Evolutionary conservation across 169 alveolate species (phyloP), one percentile per base, ranked within the genome.

Genomic region (Cryptosporidium meleagridis): DNA sequence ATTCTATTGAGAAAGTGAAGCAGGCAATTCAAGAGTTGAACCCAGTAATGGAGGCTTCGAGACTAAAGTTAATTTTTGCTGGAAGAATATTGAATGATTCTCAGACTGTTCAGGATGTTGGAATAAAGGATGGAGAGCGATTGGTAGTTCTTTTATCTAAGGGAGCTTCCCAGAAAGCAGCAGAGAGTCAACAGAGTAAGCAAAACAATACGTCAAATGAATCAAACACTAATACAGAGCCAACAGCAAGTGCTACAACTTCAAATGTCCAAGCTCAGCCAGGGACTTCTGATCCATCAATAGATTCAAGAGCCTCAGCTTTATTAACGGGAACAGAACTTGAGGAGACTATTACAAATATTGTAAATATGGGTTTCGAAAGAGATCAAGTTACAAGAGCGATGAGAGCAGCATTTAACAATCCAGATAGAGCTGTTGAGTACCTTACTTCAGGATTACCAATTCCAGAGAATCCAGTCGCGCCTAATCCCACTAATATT

Each of bases 361-460:
- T 97, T 29, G 94, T 95, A 69, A 96, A 94, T 26, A 96, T 98
- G 98, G 99, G 99, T 41, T 97, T 97, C 52, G 95, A 92, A 33
- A 94, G 97, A 72, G 95, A 94, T 12, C 65, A 85, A 70, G 98
- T 96, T 70, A 92, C 92, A 59, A 91, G 85, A 73, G 99, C 99
- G 16, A 93, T 98, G 96, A 91, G 95, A 48, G 98, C 99, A 18
- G 99, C 99, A 8, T 96, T 93, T 80, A 96, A 96, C 94, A 97
- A 97, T 59, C 99, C 99, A 14, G 98, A 98, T 62, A 94, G 98
- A 58, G 99, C 99, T 16, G 95, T 96, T 44, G 99, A 98, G 58
- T 97, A 95, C 85, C 92, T 98, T 59, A 87, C 97, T 53, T 96
- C 95, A 58, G 99, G 97, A 9, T 80, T 94, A 70, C 93, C 95